These are phyloP conservation scores for Forsythia viridissima DNA, from an alignment of 257 asterid genomes.

Conservation along the genomic window DNA sequence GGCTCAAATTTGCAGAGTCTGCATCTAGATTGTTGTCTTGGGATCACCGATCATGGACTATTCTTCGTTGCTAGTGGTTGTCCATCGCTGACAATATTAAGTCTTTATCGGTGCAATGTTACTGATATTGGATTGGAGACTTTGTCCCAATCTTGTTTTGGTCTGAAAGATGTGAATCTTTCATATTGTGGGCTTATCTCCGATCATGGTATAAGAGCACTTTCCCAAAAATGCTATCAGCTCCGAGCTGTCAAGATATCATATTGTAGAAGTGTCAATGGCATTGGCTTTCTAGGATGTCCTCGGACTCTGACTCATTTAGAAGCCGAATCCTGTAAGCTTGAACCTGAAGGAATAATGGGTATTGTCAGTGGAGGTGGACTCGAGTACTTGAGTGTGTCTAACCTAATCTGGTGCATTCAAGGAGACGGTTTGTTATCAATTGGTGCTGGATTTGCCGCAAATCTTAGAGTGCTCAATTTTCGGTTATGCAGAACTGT, in stretches of 20 bases:
- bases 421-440: slow-evolving; percentile 44
- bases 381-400: slow-evolving; percentile 56
- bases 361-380: slow-evolving; percentile 73
- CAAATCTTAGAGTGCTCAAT: slow-evolving; percentile 55
- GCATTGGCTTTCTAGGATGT: slow-evolving; percentile 68
- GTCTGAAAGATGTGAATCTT: slow-evolving; percentile 57
- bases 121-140: slow-evolving; percentile 57
- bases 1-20: slow-evolving; percentile 47
- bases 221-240: slow-evolving; percentile 43
- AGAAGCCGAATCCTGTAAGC: slow-evolving; percentile 69
- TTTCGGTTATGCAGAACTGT: slow-evolving; percentile 59
- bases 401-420: slow-evolving; percentile 51
- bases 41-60: slow-evolving; percentile 52
- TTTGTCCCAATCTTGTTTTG: slow-evolving; percentile 46
- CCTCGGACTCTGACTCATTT: slow-evolving; percentile 44
- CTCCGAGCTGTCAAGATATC: slow-evolving; percentile 59
- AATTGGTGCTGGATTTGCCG: slow-evolving; percentile 35
- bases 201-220: slow-evolving; percentile 52
- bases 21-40: slow-evolving; percentile 63
- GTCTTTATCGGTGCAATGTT: slow-evolving; percentile 70
- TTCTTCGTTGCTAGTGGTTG: slow-evolving; percentile 54
- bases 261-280: slow-evolving; percentile 49
- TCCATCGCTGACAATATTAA: slow-evolving; percentile 46
- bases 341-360: slow-evolving; percentile 57
- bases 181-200: slow-evolving; percentile 55